Base-by-base conservation (phyloP, 805 yeast genomes). In the Metschnikowia anglica region DNA sequence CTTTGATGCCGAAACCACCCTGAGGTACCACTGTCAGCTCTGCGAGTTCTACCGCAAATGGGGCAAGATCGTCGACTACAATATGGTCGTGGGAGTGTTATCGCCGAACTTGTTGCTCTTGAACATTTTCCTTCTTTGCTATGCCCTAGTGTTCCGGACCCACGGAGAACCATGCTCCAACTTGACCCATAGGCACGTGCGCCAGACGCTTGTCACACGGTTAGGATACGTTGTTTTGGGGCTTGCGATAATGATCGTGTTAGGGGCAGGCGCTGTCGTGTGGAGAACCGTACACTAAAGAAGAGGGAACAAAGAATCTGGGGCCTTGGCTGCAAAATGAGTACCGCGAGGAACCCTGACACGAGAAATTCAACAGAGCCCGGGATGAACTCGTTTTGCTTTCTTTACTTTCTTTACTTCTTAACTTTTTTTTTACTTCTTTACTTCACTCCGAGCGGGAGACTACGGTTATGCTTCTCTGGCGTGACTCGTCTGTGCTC, bases 71-170 rank as follows among this genome's bases (percentile, higher is more conserved):
- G 30, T 49, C 34, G 33, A 39, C 32, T 49, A 49, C 44, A 49
- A 49, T 23, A 33, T 49, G 41, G 40, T 24, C 4, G 43, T 37
- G 12, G 53, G 53, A 9, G 5, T 37, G 16, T 5, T 44, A 3
- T 47, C 49, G 37, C 53, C 53, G 10, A 36, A 29, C 19, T 34
- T 49, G n/a, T 43, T 47, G 43, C 34, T 47, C 5, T 18, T 47
- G 27, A 47, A 49, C 20, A 18, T 15, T 2, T 34, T 16, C 15
- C 34, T 44, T 10, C 10, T 41, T 11, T 9, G 31, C 9, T 47
- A 43, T 24, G 50, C 42, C 11, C 24, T 46, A 11, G 6, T 27
- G 5, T 33, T 30, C 20, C 32, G 32, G 19, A 9, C 28, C 21
- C 44, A 39, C n/a, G 32, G 32, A 4, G 43, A 39, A 24, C 41